A percentile compares a stretch with the other conserved stretches of the same genome.
These are phyloP conservation scores for Podaxis sp. DNA, from an alignment of 768 basidiomycete species.

Conservation along the genomic window DNA sequence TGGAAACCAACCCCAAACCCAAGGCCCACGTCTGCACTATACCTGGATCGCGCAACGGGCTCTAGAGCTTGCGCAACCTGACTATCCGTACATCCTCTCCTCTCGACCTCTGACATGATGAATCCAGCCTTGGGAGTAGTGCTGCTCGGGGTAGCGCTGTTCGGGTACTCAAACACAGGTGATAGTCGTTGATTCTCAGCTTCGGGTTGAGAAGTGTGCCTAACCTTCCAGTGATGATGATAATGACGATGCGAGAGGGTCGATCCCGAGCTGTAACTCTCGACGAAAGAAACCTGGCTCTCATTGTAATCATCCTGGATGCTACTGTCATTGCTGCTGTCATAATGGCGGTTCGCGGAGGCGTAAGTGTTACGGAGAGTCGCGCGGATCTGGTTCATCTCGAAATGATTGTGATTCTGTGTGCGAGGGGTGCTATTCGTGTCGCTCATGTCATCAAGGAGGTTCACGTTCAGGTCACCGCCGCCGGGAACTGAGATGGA, in stretches of 20 bases:
- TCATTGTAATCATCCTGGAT: neutral
- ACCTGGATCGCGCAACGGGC: neutral
- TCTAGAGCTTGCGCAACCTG: neutral
- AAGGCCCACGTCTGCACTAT: neutral
- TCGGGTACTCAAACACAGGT: no score
- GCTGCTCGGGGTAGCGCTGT: neutral
- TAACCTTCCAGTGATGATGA: neutral
- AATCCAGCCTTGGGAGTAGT: neutral
- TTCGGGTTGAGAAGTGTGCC: neutral
- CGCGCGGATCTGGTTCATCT: slow-evolving; percentile 1
- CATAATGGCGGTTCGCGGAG: neutral
- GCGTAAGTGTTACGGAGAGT: neutral
- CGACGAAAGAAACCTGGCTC: neutral
- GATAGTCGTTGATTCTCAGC: no score
- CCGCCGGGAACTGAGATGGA: neutral
- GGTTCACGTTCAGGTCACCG: neutral
- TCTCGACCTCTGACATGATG: neutral
- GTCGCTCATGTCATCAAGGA: neutral
- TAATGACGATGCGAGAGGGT: neutral
- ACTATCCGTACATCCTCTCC: neutral
- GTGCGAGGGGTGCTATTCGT: neutral
- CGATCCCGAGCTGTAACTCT: slow-evolving; percentile 1
- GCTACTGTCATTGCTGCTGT: neutral
- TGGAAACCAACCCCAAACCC: neutral
- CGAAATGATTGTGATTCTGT: neutral